A percentile compares a stretch with the other conserved stretches of the same genome.
phyloP scores from a whole-genome alignment of 495 filamentous ascomycete species.

The Lasiosphaeriaceae sp. region DNA sequence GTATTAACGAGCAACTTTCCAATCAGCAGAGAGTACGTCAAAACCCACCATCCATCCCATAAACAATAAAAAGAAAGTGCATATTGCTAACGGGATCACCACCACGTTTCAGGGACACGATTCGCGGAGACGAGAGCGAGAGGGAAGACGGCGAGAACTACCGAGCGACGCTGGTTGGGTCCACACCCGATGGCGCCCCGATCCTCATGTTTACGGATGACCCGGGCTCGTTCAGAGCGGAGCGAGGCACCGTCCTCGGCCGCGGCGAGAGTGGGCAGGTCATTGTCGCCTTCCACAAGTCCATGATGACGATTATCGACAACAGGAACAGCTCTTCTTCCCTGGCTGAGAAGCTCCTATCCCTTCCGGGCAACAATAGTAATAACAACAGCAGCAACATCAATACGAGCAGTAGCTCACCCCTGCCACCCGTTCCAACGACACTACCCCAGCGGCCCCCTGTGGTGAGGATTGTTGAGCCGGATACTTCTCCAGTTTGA shows the following conservation, averaged over 20 bases:
- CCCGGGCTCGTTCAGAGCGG: slow-evolving; percentile 13
- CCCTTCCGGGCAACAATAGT: too few relatives aligned
- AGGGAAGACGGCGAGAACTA: slow-evolving; percentile 21
- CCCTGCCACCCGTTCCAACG: neutral
- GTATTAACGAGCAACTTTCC: slow-evolving; percentile 13
- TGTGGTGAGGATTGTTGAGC: slow-evolving; percentile 1
- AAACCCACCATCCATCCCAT: neutral
- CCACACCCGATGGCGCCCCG: slow-evolving; percentile 32
- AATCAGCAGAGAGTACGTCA: slow-evolving; percentile 31
- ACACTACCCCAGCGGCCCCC: neutral
- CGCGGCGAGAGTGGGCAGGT: slow-evolving; percentile 16
- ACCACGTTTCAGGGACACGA: slow-evolving; percentile 24
- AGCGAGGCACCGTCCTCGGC: slow-evolving; percentile 24
- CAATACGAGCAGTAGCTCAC: too few relatives aligned
- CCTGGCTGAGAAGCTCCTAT: neutral
- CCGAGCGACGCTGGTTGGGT: slow-evolving; percentile 22
- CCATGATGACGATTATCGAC: slow-evolving; percentile 17
- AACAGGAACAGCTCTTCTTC: neutral
- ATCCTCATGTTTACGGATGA: slow-evolving; percentile 27
- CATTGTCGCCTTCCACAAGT: slow-evolving; percentile 24
- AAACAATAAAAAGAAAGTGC: neutral
- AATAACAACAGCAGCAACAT: too few relatives aligned
- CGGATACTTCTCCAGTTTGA: neutral
- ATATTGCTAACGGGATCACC: neutral
- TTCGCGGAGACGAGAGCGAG: slow-evolving; percentile 24